Evolutionary conservation across 2,329 filamentous ascomycete genomes (phyloP), one percentile per base, ranked within the genome.

Genomic region (Colletotrichum nymphaeae): DNA sequence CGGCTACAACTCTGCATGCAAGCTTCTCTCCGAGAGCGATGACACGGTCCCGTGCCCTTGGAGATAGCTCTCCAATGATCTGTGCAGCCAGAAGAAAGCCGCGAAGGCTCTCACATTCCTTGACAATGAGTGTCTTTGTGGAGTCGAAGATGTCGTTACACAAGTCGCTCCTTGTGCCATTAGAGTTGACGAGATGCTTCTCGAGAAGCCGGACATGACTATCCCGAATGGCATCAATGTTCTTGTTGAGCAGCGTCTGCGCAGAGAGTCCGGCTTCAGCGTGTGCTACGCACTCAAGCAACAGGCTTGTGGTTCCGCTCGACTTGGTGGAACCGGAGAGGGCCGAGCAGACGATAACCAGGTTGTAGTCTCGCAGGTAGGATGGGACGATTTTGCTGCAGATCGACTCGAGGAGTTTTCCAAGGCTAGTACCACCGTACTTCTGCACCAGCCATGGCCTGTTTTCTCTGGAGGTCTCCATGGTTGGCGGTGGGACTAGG

Each of bases 21-120:
- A 99, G 87, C 86, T 98, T 98, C 88, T 99, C 97, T 66, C 97
- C 97, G 77, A 96, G 95, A 81, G 95, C 97, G 72, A 98, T 92
- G 74, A 99, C 94, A 78, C 96, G 93, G 80, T 96, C 94, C 81
- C 95, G 94, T 72, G 92, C 92, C 78, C 93, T 89, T 4, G 93
- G 90, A 80, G 94, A 94, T 79, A 95, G 93, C 81, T 95, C 93
- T 37, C 92, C 85, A 79, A 92, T 90, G 83, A 92, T 93, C 80
- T 90, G 90, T 12, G 90, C 89, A 1, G 90, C 91, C 42, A 87
- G 83, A 68, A 92, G 87, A 78, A 92, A 96, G 83, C 95, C 95
- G 76, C 93, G 86, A 74, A 98, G 89, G 79, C 93, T 91, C 77
- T 92, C 88, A 80, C 95, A 98, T 83, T 98, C 95, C 49, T 87